Percentiles rank a stretch among this genome's conserved stretches.
phyloP scores from a whole-genome alignment of 345 rosid species.

The Euclidium syriacum region DNA sequence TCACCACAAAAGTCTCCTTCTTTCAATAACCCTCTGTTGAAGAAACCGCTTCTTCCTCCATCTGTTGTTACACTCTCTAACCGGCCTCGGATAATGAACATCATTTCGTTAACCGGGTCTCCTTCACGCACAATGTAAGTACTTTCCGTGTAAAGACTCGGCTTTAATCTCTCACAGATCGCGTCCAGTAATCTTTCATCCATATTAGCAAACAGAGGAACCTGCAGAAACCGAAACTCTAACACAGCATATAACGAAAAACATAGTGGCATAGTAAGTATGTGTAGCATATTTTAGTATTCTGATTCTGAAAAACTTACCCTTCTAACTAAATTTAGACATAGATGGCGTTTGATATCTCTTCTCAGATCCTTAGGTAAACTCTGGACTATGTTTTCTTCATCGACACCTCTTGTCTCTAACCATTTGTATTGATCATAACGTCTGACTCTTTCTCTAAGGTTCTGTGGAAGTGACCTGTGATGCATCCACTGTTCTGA shows the following conservation, averaged over 20 bases:
- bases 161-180: conserved; percentile 81
- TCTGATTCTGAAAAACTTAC: conserved; percentile 35
- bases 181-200: conserved; percentile 83
- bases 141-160: conserved; percentile 64
- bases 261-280: too few species aligned
- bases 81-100: conserved; percentile 80
- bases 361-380: conserved; percentile 85
- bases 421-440: conserved; percentile 51
- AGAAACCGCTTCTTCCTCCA: conserved; percentile 90
- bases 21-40: conserved; percentile 61
- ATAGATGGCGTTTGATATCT: conserved; percentile 86
- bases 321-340: conserved; percentile 80
- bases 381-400: conserved; percentile 51
- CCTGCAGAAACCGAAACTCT: conserved; percentile 55
- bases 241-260: too few species aligned
- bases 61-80: conserved; percentile 88
- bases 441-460: conserved; percentile 43
- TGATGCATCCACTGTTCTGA: conserved; percentile 98
- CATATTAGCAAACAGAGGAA: conserved; percentile 87
- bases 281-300: neutral
- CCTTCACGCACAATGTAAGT: conserved; percentile 85
- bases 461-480: conserved; percentile 59
- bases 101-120: conserved; percentile 92
- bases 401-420: conserved; percentile 46
- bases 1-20: conserved; percentile 89